Evolutionary conservation across 176 grass and related monocot species (phyloP).

Genomic region (Musa schizocarpa): DNA sequence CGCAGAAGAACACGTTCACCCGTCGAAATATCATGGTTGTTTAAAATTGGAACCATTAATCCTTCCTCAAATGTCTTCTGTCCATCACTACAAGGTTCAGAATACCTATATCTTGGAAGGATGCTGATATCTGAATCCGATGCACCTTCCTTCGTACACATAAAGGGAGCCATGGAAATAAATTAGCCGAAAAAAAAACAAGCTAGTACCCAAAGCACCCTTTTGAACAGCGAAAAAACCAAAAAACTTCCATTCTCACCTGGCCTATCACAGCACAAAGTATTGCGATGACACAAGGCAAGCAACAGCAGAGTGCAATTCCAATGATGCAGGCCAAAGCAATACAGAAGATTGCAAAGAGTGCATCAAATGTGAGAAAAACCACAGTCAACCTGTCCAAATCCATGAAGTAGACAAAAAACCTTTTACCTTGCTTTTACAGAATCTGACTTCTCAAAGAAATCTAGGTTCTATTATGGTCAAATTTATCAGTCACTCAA

Average conservation of each 20-base stretch:
- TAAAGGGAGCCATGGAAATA: conserved; percentile 4
- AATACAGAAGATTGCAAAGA: conserved; percentile 77
- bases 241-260: conserved; percentile 30
- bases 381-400: conserved; percentile 58
- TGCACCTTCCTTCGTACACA: conserved; percentile 64
- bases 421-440: neutral
- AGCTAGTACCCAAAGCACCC: neutral
- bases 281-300: conserved; percentile 89
- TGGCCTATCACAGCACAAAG: conserved; percentile 85
- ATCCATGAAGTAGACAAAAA: conserved; percentile 8
- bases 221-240: neutral
- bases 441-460: conserved; percentile 3
- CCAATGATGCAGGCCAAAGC: conserved; percentile 81
- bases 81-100: conserved; percentile 33
- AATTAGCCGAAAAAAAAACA: neutral
- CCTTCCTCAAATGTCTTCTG: conserved; percentile 60
- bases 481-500: neutral
- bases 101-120: conserved; percentile 89
- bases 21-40: conserved; percentile 55
- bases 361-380: conserved; percentile 85
- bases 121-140: conserved; percentile 74
- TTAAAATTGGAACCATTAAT: conserved; percentile 78
- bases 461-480: neutral
- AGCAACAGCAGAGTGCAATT: conserved; percentile 92
- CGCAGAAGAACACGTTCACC: conserved; percentile 56